Conservation (phyloP, 495 filamentous ascomycete species). For the Trichocladium uniseriatum region DNA sequence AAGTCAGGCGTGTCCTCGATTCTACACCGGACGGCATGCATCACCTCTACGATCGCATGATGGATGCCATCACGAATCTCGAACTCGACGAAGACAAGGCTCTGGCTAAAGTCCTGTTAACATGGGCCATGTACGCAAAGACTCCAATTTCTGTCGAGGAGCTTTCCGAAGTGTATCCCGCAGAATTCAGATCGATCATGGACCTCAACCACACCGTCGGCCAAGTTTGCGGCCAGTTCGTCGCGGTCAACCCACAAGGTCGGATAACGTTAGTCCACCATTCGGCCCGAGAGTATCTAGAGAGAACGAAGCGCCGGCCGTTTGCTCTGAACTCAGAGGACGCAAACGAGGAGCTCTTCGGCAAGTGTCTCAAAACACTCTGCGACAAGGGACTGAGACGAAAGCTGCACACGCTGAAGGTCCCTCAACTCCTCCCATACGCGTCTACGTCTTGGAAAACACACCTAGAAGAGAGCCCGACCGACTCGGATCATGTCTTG, state of each 20-base stretch:
- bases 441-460: slow-evolving; percentile 1
- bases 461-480: not conserved
- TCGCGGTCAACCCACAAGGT: slow-evolving; percentile 3
- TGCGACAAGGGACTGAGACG: slow-evolving; percentile 3
- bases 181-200: not conserved
- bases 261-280: slow-evolving; percentile 1
- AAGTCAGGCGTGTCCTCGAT: not conserved
- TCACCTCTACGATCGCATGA: slow-evolving; percentile 8
- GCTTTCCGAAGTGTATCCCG: slow-evolving; percentile 1
- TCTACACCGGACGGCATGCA: slow-evolving; percentile 6
- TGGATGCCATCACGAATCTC: not conserved
- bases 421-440: slow-evolving; percentile 4
- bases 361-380: not conserved
- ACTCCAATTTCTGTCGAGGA: slow-evolving; percentile 2
- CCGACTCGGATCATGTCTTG: not conserved
- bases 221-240: slow-evolving; percentile 9
- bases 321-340: not conserved
- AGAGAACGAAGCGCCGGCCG: not conserved
- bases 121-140: slow-evolving; percentile 5
- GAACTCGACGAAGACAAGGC: not conserved
- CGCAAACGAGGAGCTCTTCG: not conserved
- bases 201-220: not conserved
- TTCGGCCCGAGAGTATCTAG: slow-evolving; percentile 7
- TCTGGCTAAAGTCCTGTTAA: not conserved
- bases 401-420: not conserved